Evolutionary conservation across 176 grass and related monocot species (phyloP).

Genomic region (Zea luxurians): DNA sequence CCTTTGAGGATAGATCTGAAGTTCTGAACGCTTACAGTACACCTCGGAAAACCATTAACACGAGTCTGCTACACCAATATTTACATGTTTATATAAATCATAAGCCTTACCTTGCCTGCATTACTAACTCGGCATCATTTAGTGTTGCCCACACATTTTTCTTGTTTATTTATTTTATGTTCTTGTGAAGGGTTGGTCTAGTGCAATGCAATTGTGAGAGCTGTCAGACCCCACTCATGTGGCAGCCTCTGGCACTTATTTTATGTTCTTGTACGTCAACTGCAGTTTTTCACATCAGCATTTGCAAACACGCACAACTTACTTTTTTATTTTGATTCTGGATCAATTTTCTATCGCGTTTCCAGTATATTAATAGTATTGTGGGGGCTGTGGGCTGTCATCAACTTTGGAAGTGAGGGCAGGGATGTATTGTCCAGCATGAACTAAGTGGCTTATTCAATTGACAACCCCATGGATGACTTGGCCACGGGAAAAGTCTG

Average conservation of each 20-base stretch:
- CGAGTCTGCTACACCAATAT: background rate
- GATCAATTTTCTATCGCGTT: background rate
- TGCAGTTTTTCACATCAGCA: slow-evolving; percentile 1
- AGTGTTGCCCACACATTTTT: background rate
- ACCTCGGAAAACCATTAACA: background rate
- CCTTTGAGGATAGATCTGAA: background rate
- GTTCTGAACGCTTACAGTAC: background rate
- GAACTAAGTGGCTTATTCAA: no score
- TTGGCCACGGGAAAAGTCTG: no score
- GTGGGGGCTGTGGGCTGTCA: background rate
- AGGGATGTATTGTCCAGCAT: no score
- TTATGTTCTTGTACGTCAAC: background rate
- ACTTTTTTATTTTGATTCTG: slow-evolving; percentile 8
- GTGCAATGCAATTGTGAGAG: no score
- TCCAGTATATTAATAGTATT: background rate
- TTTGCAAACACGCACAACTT: background rate
- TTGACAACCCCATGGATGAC: no score
- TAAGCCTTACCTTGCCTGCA: slow-evolving; percentile 9
- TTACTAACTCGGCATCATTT: slow-evolving; percentile 23
- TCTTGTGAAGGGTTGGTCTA: background rate
- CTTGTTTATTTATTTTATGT: slow-evolving; percentile 16
- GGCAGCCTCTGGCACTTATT: background rate
- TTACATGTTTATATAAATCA: background rate
- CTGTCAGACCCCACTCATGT: no score
- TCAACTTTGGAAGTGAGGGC: background rate